phyloP scores from a whole-genome alignment of 2,329 filamentous ascomycete genomes.

The Chalaropsis thielavioides region DNA sequence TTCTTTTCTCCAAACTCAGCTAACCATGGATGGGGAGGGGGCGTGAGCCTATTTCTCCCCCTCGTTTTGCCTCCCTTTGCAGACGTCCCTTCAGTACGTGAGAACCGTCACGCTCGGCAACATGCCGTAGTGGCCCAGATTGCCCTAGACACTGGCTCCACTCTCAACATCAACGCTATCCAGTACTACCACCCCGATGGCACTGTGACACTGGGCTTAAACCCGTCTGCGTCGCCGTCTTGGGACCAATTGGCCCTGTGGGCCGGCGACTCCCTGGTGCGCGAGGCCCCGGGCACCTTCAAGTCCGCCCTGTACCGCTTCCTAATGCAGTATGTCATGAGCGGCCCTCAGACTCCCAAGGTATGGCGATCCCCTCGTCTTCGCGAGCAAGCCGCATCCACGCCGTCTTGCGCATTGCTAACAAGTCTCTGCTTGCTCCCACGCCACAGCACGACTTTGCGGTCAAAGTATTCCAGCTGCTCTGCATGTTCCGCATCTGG shows the following conservation, averaged over 20 bases:
- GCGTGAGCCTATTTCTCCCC: constrained; percentile 8
- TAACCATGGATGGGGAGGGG: constrained; percentile 6
- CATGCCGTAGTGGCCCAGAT: not conserved
- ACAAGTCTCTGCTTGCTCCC: not conserved
- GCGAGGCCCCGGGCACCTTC: constrained; percentile 25
- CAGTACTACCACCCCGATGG: constrained; percentile 11
- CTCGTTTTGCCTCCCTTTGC: not conserved
- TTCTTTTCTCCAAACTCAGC: not conserved
- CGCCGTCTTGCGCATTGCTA: not conserved
- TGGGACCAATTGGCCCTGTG: constrained; percentile 26
- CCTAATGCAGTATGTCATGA: constrained; percentile 25
- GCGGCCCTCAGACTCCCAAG: constrained; percentile 27
- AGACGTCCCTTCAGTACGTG: not conserved
- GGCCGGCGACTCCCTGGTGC: constrained; percentile 28
- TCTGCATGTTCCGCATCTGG: constrained; percentile 38
- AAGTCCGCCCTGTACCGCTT: constrained; percentile 26
- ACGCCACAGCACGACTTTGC: constrained; percentile 29
- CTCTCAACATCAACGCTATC: constrained; percentile 10
- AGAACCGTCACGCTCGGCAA: not conserved
- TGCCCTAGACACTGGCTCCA: constrained; percentile 1
- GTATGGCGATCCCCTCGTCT: constrained; percentile 20
- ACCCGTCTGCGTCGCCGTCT: constrained; percentile 21
- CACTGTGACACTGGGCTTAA: not conserved
- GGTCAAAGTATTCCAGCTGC: constrained; percentile 32
- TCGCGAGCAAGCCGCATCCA: constrained; percentile 15